phyloP scores from a whole-genome alignment of 306 rosid genomes.

The Gleditsia sinensis region DNA sequence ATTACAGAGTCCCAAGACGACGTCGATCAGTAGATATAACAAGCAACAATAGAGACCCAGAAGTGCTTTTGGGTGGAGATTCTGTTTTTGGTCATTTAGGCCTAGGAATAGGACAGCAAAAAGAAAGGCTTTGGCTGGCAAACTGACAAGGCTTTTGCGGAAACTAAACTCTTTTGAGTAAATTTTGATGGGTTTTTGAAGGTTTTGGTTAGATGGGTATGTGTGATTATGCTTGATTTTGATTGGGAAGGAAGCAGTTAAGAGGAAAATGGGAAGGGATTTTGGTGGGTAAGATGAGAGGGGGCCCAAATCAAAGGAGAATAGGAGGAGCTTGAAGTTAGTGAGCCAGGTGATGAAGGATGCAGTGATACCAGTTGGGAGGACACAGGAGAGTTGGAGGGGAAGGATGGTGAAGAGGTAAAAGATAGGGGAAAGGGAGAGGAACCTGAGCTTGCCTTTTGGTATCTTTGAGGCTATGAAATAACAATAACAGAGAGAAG shows the following conservation, averaged over 20 bases:
- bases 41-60: not conserved
- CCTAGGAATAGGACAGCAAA: not conserved
- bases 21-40: not conserved
- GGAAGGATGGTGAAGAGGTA: not conserved
- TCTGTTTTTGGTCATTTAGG: not conserved
- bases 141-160: not conserved
- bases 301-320: not conserved
- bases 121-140: not conserved
- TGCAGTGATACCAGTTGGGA: not conserved
- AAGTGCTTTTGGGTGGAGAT: not conserved
- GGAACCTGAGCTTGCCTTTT: not conserved
- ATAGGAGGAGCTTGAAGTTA: not conserved
- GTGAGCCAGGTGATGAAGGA: not conserved
- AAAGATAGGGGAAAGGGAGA: not conserved
- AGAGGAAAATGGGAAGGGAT: not conserved
- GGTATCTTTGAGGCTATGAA: not conserved
- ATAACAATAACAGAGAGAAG: not conserved
- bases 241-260: not conserved
- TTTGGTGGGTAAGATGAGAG: not conserved
- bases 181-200: not conserved
- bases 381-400: not conserved
- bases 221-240: no score
- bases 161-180: no score
- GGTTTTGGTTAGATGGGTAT: no score
- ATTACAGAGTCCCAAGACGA: conserved; percentile 4